A percentile compares a stretch with the other conserved stretches of the same genome.
Evolutionary conservation across 2,329 filamentous ascomycete genomes (phyloP).

Genomic region (Tolypocladium ovalisporum): DNA sequence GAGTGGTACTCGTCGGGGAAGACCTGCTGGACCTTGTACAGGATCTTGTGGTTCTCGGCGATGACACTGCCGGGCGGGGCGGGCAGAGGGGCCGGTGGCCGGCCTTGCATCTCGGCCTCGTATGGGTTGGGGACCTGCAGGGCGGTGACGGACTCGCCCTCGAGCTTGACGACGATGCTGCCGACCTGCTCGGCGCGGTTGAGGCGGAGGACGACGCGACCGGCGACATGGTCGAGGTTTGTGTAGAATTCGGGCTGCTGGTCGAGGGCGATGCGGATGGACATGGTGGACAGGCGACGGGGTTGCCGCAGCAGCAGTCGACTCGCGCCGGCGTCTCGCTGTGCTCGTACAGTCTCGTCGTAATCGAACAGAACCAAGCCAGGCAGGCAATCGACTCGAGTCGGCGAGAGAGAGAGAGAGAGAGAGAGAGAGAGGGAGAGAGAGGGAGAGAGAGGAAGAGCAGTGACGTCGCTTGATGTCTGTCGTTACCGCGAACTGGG

Average conservation of each 20-base stretch:
- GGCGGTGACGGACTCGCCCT: slow-evolving; percentile 65
- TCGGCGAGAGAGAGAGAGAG: background rate
- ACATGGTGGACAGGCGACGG: slow-evolving; percentile 34
- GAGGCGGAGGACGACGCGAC: slow-evolving; percentile 44
- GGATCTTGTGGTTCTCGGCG: slow-evolving; percentile 57
- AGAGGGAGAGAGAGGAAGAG: background rate
- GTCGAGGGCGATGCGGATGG: slow-evolving; percentile 56
- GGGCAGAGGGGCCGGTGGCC: slow-evolving; percentile 13
- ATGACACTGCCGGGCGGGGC: slow-evolving; percentile 30
- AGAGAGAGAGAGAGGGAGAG: background rate
- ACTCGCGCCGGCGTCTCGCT: background rate
- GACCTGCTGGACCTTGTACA: slow-evolving; percentile 65
- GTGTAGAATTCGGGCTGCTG: slow-evolving; percentile 63
- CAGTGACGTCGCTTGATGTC: background rate
- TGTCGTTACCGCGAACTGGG: background rate
- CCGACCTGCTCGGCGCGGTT: slow-evolving; percentile 60
- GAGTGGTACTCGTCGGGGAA: slow-evolving; percentile 49
- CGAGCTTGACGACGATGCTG: slow-evolving; percentile 71
- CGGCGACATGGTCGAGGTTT: slow-evolving; percentile 64
- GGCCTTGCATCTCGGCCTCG: slow-evolving; percentile 27
- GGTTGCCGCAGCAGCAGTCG: background rate
- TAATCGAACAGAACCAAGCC: background rate
- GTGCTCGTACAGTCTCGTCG: background rate
- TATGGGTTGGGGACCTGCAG: slow-evolving; percentile 40
- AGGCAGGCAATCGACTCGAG: background rate